Percentiles rank a stretch among this genome's conserved stretches.
phyloP scores from a whole-genome alignment of 345 rosid genomes.

The Trapa bicornis region DNA sequence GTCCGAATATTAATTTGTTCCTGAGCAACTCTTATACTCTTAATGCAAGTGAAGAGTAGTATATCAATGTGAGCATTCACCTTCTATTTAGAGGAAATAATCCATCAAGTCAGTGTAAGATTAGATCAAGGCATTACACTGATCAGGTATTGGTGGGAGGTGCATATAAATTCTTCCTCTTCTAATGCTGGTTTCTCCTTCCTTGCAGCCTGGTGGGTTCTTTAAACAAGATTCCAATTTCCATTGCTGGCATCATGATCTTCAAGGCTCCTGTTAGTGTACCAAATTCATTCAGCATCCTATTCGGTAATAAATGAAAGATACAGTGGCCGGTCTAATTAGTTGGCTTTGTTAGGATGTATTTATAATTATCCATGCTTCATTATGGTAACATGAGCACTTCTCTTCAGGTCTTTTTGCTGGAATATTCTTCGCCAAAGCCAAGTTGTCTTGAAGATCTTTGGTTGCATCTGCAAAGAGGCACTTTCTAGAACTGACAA shows the following conservation, averaged over 20 bases:
- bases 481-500: not conserved
- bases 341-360: not conserved
- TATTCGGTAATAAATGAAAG: slow-evolving; percentile 46
- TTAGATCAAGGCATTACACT: not conserved
- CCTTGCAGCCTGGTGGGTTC: slow-evolving; percentile 69
- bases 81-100: not conserved
- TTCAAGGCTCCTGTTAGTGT: slow-evolving; percentile 76
- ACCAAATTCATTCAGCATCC: slow-evolving; percentile 66
- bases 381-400: not conserved
- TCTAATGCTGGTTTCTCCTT: not conserved
- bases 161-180: not conserved
- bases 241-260: slow-evolving; percentile 55
- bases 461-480: not conserved
- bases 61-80: not conserved
- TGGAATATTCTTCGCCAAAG: slow-evolving; percentile 67
- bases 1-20: not conserved
- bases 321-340: not conserved
- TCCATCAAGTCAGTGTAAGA: not conserved
- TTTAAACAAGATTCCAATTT: slow-evolving; percentile 80
- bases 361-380: not conserved
- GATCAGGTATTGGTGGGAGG: not conserved
- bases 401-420: slow-evolving; percentile 66
- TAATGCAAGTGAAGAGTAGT: not conserved
- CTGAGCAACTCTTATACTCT: too few relatives aligned
- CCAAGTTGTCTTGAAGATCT: slow-evolving; percentile 69